Conservation (phyloP, 139 green algal genomes). For the Mesotaenium endlicherianum region DNA sequence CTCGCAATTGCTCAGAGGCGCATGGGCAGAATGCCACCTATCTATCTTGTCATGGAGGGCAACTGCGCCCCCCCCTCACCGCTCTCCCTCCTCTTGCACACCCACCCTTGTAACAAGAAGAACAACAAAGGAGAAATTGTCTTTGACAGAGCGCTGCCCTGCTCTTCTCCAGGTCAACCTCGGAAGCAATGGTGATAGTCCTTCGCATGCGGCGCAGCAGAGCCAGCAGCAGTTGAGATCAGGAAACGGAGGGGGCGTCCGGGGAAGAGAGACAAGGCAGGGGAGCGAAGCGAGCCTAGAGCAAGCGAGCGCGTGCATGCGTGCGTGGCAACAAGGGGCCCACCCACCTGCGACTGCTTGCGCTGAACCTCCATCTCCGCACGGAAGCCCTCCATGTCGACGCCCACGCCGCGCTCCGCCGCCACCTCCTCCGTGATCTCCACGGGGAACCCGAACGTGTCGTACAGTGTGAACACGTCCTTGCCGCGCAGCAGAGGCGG, state of each 20-base stretch:
- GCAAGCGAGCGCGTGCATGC: neutral
- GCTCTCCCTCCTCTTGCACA: too few species aligned
- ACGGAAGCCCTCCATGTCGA: constrained; percentile 56
- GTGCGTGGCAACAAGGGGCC: neutral
- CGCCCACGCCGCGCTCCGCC: constrained; percentile 45
- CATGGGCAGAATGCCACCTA: too few species aligned
- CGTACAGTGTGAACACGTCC: constrained; percentile 84
- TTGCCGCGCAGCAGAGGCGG: constrained; percentile 56
- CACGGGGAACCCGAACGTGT: constrained; percentile 85
- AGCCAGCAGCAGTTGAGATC: too few species aligned
- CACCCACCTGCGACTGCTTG: constrained; percentile 48
- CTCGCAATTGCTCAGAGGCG: too few species aligned
- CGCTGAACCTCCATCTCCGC: constrained; percentile 60
- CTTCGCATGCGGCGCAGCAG: too few species aligned
- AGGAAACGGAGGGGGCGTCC: neutral
- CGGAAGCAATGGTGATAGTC: too few species aligned
- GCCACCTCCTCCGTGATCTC: constrained; percentile 74
- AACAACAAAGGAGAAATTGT: too few species aligned
- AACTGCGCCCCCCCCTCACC: too few species aligned
- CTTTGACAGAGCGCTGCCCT: too few species aligned
- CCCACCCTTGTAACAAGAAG: too few species aligned
- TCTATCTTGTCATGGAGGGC: too few species aligned
- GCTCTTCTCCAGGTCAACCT: too few species aligned
- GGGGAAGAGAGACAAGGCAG: neutral
- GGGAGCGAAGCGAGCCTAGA: neutral